phyloP scores from a whole-genome alignment of 192 early-diverging fungal genomes.

The Coemansia pectinata region DNA sequence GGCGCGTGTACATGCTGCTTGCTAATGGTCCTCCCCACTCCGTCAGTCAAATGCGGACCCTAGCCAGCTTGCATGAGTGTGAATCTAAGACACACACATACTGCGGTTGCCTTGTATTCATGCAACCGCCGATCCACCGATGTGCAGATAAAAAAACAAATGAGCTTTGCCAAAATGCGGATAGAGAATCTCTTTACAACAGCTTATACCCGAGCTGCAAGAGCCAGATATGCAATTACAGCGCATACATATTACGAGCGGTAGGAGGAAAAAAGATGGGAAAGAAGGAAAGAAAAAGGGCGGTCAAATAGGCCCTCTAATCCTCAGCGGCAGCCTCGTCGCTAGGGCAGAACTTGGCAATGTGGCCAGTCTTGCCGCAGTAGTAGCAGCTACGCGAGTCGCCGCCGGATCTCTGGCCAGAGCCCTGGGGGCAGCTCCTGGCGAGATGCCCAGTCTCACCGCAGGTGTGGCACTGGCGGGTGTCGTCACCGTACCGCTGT shows the following conservation, averaged over 20 bases:
- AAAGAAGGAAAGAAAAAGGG: slow-evolving; percentile 3
- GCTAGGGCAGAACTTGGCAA: slow-evolving; percentile 40
- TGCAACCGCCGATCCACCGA: neutral
- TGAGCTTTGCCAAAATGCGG: neutral
- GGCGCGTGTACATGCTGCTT: neutral
- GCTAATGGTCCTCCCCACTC: neutral
- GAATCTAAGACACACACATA: neutral
- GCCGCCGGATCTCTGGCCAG: neutral
- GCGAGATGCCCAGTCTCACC: slow-evolving; percentile 47
- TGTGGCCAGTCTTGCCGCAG: slow-evolving; percentile 53
- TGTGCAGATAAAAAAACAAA: neutral
- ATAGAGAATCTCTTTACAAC: neutral
- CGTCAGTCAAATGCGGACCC: neutral
- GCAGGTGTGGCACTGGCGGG: slow-evolving; percentile 40
- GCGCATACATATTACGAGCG: neutral
- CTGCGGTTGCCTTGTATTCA: neutral
- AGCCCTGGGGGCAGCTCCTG: slow-evolving; percentile 32
- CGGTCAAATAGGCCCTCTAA: neutral
- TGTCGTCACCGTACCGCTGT: neutral
- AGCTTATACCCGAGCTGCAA: neutral
- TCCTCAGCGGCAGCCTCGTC: slow-evolving; percentile 2
- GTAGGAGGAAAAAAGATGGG: neutral
- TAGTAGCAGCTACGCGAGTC: slow-evolving; percentile 25
- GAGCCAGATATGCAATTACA: neutral
- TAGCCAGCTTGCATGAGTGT: neutral